Base-by-base conservation (phyloP, 164 flowering plant genomes). In the Cinnamomum micranthum region DNA sequence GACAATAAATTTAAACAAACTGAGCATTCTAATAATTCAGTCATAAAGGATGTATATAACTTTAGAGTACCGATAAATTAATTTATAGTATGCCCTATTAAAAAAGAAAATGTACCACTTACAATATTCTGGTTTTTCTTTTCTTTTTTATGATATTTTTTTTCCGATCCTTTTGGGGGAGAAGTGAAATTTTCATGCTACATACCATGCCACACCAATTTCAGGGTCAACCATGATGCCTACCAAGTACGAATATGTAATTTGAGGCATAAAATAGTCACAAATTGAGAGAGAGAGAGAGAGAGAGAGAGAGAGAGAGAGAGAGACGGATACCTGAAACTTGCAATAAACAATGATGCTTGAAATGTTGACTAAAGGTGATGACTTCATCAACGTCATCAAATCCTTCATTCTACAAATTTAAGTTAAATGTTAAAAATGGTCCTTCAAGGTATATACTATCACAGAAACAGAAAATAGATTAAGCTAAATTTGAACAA, bases 301-400 rank as follows among this genome's bases (percentile, higher is more conserved):
- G 50, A 27, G 41, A 27, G 35, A 27, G 69, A 27, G n/a, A 24
- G 68, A 12, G 68, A 65, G 33, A 27, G 50, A 15, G 17, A 24
- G 12, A 66, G 20, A 15, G 19, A 71, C 14, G 52, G 77, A 65
- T 70, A 96, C 97, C 97, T 94, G 97, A 85, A 94, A 96, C 82
- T 94, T 96, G 86, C 97, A 94, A 84, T 96, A 92, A 60, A 96
- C 78, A 74, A 96, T 92, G 82, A 92, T 89, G 81, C 97, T 91
- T 79, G 78, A 80, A 70, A 85, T 80, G 70, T 92, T 92, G 19
- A 23, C 12, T 50, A 86, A 84, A 12, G 93, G 91, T 68, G 95
- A 78, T 66, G 97, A 88, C 77, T 85, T 90, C 71, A 94, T 83
- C 85, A 94, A 71, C 47, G 65, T 72, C 78, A 91, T 72, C 81